Evolutionary conservation across 805 yeast genomes (phyloP).

Genomic region (Kazachstania viticola): DNA sequence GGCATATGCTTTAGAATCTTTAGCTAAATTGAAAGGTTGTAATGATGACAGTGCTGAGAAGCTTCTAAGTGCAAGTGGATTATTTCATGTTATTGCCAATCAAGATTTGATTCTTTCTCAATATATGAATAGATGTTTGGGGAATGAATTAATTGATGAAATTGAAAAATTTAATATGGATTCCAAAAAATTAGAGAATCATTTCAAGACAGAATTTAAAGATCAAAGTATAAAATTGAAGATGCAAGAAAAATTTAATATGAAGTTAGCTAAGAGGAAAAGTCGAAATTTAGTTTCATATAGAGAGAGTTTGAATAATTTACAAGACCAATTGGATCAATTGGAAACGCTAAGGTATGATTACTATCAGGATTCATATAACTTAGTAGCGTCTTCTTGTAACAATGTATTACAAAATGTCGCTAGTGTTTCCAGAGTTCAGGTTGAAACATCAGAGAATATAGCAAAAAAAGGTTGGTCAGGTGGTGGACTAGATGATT

Average conservation of each 20-base stretch:
- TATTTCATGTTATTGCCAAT: conserved; percentile 65
- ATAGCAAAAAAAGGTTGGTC: conserved; percentile 79
- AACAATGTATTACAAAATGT: conserved; percentile 40
- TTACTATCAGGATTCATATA: conserved; percentile 54
- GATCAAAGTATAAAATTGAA: conserved; percentile 42
- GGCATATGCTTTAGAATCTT: conserved; percentile 56
- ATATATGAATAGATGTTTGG: conserved; percentile 43
- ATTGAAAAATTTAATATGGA: conserved; percentile 34
- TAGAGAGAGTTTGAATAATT: conserved; percentile 49
- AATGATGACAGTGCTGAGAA: conserved; percentile 47
- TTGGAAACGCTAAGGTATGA: conserved; percentile 67
- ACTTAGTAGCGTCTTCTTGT: conserved; percentile 52
- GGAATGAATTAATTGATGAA: conserved; percentile 37
- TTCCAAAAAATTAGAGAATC: conserved; percentile 37
- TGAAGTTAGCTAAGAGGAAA: conserved; percentile 44
- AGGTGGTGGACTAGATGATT: conserved; percentile 74
- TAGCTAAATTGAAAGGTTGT: conserved; percentile 53
- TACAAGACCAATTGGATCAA: conserved; percentile 68
- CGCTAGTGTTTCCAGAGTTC: conserved; percentile 62
- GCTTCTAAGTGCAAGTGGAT: conserved; percentile 59
- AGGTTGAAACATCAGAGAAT: conserved; percentile 69
- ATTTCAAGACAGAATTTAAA: conserved; percentile 43
- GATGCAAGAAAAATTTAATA: conserved; percentile 49
- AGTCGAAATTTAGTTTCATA: conserved; percentile 58
- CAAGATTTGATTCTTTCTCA: conserved; percentile 63